phyloP scores from a whole-genome alignment of 441 rosid genomes.

The Gossypium laxum region DNA sequence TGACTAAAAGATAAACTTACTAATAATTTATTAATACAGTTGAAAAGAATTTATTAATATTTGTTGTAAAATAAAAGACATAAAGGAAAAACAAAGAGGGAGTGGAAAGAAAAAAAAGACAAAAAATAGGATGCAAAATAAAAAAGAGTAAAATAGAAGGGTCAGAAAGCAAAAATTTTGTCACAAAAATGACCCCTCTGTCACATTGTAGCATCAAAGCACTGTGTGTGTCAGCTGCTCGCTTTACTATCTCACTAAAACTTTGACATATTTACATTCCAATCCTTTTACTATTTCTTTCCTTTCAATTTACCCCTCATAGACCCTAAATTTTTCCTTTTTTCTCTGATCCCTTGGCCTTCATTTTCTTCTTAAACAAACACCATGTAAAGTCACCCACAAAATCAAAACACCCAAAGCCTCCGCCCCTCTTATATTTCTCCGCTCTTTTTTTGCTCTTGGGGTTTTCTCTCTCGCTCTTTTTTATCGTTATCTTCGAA shows the following conservation, averaged over 20 bases:
- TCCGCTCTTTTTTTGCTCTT: conserved; percentile 12
- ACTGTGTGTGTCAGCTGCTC: conserved; percentile 2
- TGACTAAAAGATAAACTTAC: no score
- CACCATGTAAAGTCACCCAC: not conserved
- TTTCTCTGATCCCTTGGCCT: not conserved
- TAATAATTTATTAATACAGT: no score
- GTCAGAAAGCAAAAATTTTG: not conserved
- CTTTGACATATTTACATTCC: not conserved
- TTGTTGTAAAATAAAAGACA: not conserved
- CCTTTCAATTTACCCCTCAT: not conserved
- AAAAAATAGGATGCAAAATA: not conserved
- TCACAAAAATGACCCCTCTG: not conserved
- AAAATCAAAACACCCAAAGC: not conserved
- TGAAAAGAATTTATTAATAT: not conserved
- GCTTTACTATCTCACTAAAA: not conserved
- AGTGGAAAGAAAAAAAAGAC: not conserved
- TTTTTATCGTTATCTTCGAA: not conserved
- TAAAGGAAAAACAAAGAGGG: not conserved
- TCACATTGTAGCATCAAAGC: not conserved
- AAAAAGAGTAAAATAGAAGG: not conserved
- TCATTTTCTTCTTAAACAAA: conserved; percentile 6
- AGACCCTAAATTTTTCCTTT: not conserved
- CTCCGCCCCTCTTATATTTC: not conserved
- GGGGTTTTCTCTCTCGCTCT: conserved; percentile 32
- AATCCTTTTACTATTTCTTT: not conserved